phyloP scores from a whole-genome alignment of 164 flowering plant genomes.

The Vitis labrusca region DNA sequence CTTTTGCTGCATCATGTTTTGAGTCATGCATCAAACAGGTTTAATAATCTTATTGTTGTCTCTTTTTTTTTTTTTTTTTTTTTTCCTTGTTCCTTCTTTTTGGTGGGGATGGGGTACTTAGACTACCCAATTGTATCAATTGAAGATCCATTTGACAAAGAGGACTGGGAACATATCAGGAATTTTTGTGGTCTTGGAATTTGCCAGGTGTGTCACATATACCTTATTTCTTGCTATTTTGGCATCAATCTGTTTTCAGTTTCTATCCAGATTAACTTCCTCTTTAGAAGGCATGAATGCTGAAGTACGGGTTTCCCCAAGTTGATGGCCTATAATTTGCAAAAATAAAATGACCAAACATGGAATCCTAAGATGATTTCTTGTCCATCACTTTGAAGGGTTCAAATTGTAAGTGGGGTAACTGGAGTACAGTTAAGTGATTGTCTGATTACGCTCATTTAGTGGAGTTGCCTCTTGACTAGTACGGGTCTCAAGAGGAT shows the following conservation, averaged over 20 bases:
- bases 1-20: background rate
- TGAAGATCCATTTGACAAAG: constrained; percentile 98
- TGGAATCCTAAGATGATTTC: background rate
- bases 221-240: background rate
- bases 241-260: too few species aligned
- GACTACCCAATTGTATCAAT: constrained; percentile 94
- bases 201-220: constrained; percentile 67
- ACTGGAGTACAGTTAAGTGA: background rate
- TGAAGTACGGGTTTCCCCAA: background rate
- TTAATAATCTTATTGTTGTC: background rate
- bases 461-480: background rate
- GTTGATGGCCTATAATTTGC: background rate
- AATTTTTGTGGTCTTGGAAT: constrained; percentile 60
- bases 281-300: background rate
- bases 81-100: too few species aligned
- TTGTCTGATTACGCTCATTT: background rate
- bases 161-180: constrained; percentile 92
- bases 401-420: background rate
- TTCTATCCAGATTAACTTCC: too few species aligned
- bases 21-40: too few species aligned
- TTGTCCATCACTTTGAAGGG: background rate
- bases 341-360: background rate
- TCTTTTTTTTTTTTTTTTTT: background rate
- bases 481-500: too few species aligned
- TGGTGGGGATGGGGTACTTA: constrained; percentile 13